Evolutionary conservation across 164 flowering plant species (phyloP).

Genomic region (Aristolochia contorta): DNA sequence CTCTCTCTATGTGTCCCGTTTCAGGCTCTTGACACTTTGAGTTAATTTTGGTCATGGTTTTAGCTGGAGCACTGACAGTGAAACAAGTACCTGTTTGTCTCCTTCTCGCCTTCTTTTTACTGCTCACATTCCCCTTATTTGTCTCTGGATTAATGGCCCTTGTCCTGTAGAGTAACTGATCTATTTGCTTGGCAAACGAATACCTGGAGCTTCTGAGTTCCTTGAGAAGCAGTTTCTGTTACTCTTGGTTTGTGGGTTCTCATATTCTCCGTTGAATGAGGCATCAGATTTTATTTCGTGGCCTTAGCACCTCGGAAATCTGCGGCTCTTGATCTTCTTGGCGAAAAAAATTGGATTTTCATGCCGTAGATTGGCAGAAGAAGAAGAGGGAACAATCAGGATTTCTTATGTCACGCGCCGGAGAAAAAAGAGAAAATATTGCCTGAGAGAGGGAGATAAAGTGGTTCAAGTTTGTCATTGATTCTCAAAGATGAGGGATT

Average conservation of each 20-base stretch:
- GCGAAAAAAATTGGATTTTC: not conserved
- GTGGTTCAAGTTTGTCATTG: not conserved
- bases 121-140: conserved; percentile 12
- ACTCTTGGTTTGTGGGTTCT: conserved; percentile 10
- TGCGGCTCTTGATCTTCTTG: not conserved
- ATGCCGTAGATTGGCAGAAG: not conserved
- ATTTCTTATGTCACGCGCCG: not conserved
- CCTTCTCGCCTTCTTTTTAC: conserved; percentile 5
- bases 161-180: conserved; percentile 2
- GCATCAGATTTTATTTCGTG: not conserved
- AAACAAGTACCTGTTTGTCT: conserved; percentile 8
- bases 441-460: not conserved
- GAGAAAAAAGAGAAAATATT: conserved; percentile 2
- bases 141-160: conserved; percentile 8
- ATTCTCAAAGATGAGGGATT: conserved; percentile 28
- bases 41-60: conserved; percentile 1
- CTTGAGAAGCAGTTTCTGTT: conserved; percentile 7
- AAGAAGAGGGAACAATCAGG: not conserved
- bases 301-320: not conserved
- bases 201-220: conserved; percentile 1
- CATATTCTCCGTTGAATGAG: conserved; percentile 7
- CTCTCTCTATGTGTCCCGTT: not conserved
- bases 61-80: conserved; percentile 5
- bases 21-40: conserved; percentile 1
- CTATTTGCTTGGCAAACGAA: not conserved